These are phyloP conservation scores for Heterobasidion annosum DNA, from an alignment of 1,284 basidiomycete genomes.

Conservation along the genomic window DNA sequence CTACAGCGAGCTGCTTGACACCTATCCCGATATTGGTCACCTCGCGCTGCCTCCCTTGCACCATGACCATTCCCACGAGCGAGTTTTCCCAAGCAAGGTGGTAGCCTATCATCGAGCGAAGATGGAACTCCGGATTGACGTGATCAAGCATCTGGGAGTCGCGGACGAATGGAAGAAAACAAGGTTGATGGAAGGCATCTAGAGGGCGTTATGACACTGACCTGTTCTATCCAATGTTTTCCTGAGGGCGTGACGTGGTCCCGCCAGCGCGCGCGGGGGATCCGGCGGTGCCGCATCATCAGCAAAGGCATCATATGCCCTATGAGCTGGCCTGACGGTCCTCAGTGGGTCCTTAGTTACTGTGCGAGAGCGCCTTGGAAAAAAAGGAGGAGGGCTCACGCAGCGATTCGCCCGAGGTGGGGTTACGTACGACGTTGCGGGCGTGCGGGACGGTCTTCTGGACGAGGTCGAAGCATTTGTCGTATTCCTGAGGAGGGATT, in stretches of 20 bases:
- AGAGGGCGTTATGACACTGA: conserved; percentile 19
- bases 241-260: conserved; percentile 51
- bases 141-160: conserved; percentile 13
- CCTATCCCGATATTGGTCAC: conserved; percentile 73
- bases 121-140: conserved; percentile 48
- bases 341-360: background rate
- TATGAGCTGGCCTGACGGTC: conserved; percentile 49
- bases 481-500: conserved; percentile 46
- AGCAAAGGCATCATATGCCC: conserved; percentile 68
- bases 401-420: conserved; percentile 48
- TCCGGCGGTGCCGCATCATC: conserved; percentile 76
- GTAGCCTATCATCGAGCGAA: conserved; percentile 70
- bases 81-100: conserved; percentile 61
- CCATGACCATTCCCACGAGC: conserved; percentile 73
- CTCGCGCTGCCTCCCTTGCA: conserved; percentile 62
- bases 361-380: background rate
- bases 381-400: conserved; percentile 27
- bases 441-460: conserved; percentile 47
- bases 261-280: conserved; percentile 65
- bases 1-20: conserved; percentile 53
- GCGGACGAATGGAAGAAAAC: conserved; percentile 1
- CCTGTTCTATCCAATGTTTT: conserved; percentile 78
- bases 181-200: background rate
- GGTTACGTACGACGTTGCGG: conserved; percentile 37
- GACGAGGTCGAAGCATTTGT: conserved; percentile 48